A percentile compares a stretch with the other conserved stretches of the same genome.
Evolutionary conservation across 495 filamentous ascomycete genomes (phyloP).

Genomic region (Jackrogersella minutella): DNA sequence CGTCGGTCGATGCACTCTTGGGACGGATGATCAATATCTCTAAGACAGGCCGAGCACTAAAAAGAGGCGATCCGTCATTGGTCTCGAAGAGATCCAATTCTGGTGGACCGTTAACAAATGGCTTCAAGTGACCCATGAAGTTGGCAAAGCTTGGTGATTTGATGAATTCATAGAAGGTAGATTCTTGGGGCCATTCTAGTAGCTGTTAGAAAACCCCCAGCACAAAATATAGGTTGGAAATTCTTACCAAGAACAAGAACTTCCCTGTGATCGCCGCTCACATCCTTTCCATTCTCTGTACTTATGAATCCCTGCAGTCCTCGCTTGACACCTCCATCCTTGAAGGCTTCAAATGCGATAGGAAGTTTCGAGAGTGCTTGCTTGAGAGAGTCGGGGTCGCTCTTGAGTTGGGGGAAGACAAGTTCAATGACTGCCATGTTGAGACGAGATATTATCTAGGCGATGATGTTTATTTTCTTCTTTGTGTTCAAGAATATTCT

Average conservation of each 20-base stretch:
- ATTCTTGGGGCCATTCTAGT: constrained; percentile 20
- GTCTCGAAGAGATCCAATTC: constrained; percentile 32
- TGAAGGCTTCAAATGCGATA: constrained; percentile 8
- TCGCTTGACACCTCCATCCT: constrained; percentile 11
- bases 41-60: neutral
- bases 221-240: neutral
- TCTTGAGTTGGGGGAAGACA: constrained; percentile 31
- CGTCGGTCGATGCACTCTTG: constrained; percentile 12
- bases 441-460: neutral
- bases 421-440: constrained; percentile 36
- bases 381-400: constrained; percentile 16
- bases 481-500: neutral
- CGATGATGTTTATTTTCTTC: neutral
- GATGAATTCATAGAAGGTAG: constrained; percentile 21
- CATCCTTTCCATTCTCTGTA: constrained; percentile 26
- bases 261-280: constrained; percentile 11
- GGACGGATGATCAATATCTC: constrained; percentile 22
- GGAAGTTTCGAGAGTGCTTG: constrained; percentile 1
- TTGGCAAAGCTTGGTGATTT: constrained; percentile 3
- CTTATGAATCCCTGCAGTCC: constrained; percentile 1
- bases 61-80: constrained; percentile 8
- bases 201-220: constrained; percentile 12
- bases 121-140: constrained; percentile 1
- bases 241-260: constrained; percentile 25
- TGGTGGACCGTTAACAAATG: constrained; percentile 16